phyloP scores from a whole-genome alignment of 352 stramenopile genomes.

The Pythium aquatile region DNA sequence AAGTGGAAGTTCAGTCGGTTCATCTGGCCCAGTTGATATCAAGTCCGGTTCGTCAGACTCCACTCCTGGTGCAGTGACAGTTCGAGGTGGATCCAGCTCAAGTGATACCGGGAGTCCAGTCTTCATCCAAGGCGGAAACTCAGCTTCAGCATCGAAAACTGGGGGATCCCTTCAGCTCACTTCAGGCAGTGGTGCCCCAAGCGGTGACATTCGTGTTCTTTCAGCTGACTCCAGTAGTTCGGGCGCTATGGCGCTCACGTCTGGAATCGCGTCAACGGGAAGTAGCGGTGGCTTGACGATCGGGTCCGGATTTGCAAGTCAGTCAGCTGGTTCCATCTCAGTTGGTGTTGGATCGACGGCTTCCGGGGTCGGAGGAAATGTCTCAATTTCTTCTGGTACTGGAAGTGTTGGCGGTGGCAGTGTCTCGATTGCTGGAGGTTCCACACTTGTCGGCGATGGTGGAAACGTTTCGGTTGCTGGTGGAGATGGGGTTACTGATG shows the following conservation, averaged over 20 bases:
- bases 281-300: conserved; percentile 14
- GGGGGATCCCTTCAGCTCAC: conserved; percentile 17
- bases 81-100: conserved; percentile 16
- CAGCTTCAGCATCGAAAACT: neutral
- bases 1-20: conserved; percentile 16
- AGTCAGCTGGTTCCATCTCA: conserved; percentile 13
- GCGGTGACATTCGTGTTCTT: conserved; percentile 4
- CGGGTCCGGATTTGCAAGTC: conserved; percentile 4
- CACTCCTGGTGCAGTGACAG: conserved; percentile 12
- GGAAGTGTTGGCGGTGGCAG: conserved; percentile 2
- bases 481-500: conserved; percentile 9
- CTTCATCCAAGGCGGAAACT: conserved; percentile 18
- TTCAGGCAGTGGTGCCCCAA: conserved; percentile 14
- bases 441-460: conserved; percentile 10
- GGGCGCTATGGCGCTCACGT: conserved; percentile 4
- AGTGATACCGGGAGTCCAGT: conserved; percentile 14
- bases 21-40: conserved; percentile 23
- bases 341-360: conserved; percentile 6
- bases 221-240: conserved; percentile 9
- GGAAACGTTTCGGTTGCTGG: conserved; percentile 20
- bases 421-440: conserved; percentile 2
- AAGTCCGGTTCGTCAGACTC: conserved; percentile 7
- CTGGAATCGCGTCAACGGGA: conserved; percentile 7
- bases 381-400: conserved; percentile 12
- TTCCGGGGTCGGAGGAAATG: conserved; percentile 7